phyloP scores from a whole-genome alignment of 2,329 filamentous ascomycete species.

The Fusarium torulosum region DNA sequence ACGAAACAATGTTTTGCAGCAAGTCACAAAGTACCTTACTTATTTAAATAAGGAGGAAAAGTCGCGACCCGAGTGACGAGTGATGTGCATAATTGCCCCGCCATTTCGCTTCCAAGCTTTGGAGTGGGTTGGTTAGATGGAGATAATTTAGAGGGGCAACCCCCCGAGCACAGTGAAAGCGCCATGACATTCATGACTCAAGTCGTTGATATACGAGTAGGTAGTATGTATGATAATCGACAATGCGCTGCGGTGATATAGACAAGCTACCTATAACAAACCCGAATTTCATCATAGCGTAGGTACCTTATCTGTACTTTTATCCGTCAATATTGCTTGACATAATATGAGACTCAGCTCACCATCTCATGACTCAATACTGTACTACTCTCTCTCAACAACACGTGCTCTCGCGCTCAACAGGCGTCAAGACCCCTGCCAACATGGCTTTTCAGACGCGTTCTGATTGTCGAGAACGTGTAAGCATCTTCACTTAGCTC shows the following conservation, averaged over 20 bases:
- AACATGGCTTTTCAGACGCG: constrained; percentile 36
- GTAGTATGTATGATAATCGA: neutral
- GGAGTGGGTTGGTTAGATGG: constrained; percentile 32
- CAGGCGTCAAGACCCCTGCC: constrained; percentile 25
- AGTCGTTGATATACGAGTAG: neutral
- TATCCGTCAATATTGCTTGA: too few species aligned
- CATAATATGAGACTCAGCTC: too few species aligned
- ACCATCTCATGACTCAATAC: constrained; percentile 7
- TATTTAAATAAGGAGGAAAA: constrained; percentile 9
- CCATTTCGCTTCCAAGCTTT: constrained; percentile 43
- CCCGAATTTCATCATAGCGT: constrained; percentile 7
- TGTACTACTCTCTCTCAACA: neutral
- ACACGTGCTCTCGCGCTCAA: constrained; percentile 43
- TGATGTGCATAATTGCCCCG: constrained; percentile 46
- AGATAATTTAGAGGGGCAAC: constrained; percentile 35
- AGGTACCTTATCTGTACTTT: too few species aligned
- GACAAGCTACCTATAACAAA: constrained; percentile 22
- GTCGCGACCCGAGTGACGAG: neutral
- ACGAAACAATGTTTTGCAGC: constrained; percentile 4
- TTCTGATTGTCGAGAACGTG: constrained; percentile 38
- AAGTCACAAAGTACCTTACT: neutral
- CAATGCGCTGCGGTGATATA: constrained; percentile 26
- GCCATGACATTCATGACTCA: neutral
- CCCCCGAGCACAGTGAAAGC: neutral
- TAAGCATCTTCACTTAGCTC: constrained; percentile 26